Conservation (phyloP, 192 early-diverging fungal species). For the Dissophora ornata region DNA sequence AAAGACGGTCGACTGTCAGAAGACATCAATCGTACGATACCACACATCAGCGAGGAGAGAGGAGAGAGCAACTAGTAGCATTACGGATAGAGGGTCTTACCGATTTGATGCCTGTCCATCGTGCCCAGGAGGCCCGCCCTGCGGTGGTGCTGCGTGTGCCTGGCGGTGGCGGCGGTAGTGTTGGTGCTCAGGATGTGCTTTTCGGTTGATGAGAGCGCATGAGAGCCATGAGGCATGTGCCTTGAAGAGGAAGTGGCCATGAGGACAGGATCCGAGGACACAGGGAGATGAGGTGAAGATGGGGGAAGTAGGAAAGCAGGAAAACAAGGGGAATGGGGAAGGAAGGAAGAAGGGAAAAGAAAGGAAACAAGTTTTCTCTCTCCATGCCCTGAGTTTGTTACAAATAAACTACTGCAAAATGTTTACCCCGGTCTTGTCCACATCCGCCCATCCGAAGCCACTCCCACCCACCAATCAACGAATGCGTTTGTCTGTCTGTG, state of each 20-base stretch:
- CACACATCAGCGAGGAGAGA: too few species aligned
- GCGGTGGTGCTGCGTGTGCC: slow-evolving; percentile 14
- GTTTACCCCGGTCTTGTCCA: too few species aligned
- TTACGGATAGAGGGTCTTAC: slow-evolving; percentile 21
- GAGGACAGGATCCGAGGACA: not conserved
- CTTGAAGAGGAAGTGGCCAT: slow-evolving; percentile 13
- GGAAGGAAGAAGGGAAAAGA: not conserved
- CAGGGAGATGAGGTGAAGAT: not conserved
- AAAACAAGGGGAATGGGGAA: not conserved
- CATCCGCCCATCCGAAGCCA: too few species aligned
- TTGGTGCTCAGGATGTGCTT: not conserved
- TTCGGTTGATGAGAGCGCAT: too few species aligned
- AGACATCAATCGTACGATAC: too few species aligned
- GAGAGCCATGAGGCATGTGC: not conserved
- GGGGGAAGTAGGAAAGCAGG: not conserved
- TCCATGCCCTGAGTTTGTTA: too few species aligned
- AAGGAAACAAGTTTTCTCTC: too few species aligned
- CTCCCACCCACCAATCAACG: too few species aligned
- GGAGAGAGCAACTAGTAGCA: too few species aligned
- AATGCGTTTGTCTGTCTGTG: too few species aligned
- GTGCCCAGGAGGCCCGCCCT: slow-evolving; percentile 40
- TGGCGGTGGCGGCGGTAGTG: not conserved
- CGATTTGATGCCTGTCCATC: slow-evolving; percentile 47
- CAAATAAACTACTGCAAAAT: too few species aligned
- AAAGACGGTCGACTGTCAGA: too few species aligned